Conservation (phyloP, 306 rosid species). For the Rosa rugosa region DNA sequence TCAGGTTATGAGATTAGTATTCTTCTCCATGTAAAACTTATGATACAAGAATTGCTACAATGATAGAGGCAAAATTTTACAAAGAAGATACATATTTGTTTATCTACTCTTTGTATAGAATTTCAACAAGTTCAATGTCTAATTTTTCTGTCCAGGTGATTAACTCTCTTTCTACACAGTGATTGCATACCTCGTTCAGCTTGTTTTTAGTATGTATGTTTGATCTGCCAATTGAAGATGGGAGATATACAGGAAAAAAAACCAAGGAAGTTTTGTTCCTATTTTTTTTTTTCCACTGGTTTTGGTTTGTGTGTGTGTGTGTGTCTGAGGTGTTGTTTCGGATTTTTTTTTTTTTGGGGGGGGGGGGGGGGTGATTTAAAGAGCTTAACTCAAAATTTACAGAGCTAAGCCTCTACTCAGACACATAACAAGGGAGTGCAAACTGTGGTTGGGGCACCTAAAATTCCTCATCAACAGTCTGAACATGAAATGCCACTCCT, state of each 20-base stretch:
- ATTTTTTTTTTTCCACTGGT: background rate
- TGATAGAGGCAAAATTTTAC: background rate
- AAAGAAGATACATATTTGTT: background rate
- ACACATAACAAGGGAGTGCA: background rate
- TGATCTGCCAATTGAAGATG: background rate
- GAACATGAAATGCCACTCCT: background rate
- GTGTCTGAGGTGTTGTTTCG: background rate
- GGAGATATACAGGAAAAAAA: too few relatives aligned
- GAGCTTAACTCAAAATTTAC: background rate
- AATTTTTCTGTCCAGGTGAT: background rate
- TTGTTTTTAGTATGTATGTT: background rate
- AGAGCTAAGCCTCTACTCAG: background rate
- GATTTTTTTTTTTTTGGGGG: background rate
- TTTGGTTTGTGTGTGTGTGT: background rate
- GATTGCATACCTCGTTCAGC: background rate
- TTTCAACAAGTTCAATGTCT: background rate
- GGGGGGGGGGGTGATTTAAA: background rate
- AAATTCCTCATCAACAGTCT: background rate
- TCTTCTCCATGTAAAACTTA: background rate
- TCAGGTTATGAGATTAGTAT: constrained; percentile 5
- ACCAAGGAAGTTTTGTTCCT: background rate
- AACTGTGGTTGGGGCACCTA: background rate
- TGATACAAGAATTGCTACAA: background rate
- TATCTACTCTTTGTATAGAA: background rate
- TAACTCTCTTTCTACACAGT: background rate